A percentile compares a stretch with the other conserved stretches of the same genome.
Evolutionary conservation across 1,139 yeast genomes (phyloP).

Genomic region (Hanseniaspora gamundiae): DNA sequence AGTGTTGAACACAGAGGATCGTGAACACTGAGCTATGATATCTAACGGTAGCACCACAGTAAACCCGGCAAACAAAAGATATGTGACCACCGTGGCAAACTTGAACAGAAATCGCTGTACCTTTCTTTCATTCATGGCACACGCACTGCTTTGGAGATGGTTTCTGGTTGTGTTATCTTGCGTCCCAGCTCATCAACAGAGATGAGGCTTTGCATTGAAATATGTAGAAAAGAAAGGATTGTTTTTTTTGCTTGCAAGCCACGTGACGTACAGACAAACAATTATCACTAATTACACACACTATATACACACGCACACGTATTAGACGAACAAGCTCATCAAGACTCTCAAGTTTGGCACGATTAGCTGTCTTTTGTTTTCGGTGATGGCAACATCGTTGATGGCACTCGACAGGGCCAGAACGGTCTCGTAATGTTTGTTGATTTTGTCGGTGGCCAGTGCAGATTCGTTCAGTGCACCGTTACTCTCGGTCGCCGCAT

Average conservation of each 20-base stretch:
- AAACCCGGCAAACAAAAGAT: conserved; percentile 42
- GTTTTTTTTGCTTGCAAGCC: too few relatives aligned
- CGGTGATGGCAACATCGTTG: background rate
- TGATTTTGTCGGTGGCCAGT: conserved; percentile 18
- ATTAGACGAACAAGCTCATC: background rate
- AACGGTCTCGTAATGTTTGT: conserved; percentile 12
- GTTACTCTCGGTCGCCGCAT: conserved; percentile 1
- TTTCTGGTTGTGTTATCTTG: too few relatives aligned
- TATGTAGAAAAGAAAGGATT: too few relatives aligned
- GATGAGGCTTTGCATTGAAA: too few relatives aligned
- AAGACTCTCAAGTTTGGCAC: background rate
- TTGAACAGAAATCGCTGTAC: background rate
- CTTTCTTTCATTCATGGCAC: background rate
- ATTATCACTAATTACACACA: too few relatives aligned
- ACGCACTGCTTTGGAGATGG: too few relatives aligned
- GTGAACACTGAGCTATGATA: conserved; percentile 52
- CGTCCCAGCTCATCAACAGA: too few relatives aligned
- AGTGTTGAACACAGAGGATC: conserved; percentile 44
- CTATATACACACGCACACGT: too few relatives aligned
- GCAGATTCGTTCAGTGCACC: conserved; percentile 11
- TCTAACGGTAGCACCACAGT: conserved; percentile 65
- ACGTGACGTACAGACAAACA: too few relatives aligned
- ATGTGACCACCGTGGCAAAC: conserved; percentile 3
- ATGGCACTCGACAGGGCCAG: conserved; percentile 8
- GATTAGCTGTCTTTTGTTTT: background rate